Evolutionary conservation across 345 rosid species (phyloP).

Genomic region (Melaleuca alternifolia): DNA sequence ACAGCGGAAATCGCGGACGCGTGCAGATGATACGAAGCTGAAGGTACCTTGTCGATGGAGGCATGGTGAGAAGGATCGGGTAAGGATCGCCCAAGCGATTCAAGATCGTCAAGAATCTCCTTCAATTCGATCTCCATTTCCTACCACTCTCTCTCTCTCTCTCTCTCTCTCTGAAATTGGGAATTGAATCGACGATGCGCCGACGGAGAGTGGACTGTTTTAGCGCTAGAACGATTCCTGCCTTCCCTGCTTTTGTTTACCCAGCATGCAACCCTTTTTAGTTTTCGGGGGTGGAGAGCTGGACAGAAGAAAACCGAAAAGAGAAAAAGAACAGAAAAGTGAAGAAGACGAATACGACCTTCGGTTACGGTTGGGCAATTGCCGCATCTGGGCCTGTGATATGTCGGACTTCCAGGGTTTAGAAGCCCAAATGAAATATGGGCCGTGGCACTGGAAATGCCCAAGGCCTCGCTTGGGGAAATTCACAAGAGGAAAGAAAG

Average conservation of each 20-base stretch:
- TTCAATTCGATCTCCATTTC: conserved; percentile 69
- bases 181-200: not conserved
- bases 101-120: conserved; percentile 49
- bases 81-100: conserved; percentile 39
- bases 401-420: not conserved
- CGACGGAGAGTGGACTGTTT: not conserved
- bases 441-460: not conserved
- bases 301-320: not conserved
- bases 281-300: not conserved
- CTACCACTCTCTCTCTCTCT: not conserved
- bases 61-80: conserved; percentile 40
- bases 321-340: not conserved
- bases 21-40: not conserved
- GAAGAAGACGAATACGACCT: not conserved
- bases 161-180: not conserved
- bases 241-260: not conserved
- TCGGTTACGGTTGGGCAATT: not conserved
- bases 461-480: not conserved
- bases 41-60: conserved; percentile 47
- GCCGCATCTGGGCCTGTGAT: not conserved
- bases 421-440: not conserved
- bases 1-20: not conserved
- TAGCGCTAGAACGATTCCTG: not conserved
- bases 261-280: not conserved
- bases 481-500: not conserved